A percentile compares a stretch with the other conserved stretches of the same genome.
Conservation (phyloP, 805 yeast species). For the Candida arabinofermentans region DNA sequence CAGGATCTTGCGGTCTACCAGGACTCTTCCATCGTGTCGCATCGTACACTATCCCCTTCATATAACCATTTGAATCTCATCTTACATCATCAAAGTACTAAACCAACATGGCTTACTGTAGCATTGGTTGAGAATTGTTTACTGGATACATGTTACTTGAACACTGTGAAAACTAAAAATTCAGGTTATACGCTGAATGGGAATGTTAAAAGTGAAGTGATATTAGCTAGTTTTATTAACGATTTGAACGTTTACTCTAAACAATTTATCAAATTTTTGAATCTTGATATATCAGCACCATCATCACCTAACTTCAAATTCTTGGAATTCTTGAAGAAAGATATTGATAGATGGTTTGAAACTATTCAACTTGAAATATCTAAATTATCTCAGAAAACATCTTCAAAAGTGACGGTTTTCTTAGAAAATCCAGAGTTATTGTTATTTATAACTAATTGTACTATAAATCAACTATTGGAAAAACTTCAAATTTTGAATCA, state of each 20-base stretch:
- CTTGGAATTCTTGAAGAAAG: conserved; percentile 36
- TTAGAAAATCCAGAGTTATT: conserved; percentile 29
- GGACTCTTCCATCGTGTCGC: conserved; percentile 44
- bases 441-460: conserved; percentile 14
- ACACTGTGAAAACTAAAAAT: conserved; percentile 30
- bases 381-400: conserved; percentile 19
- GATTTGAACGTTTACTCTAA: conserved; percentile 27
- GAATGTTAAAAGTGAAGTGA: conserved; percentile 31
- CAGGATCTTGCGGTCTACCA: conserved; percentile 56
- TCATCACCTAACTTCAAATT: conserved; percentile 33
- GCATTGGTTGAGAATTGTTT: conserved; percentile 50
- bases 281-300: conserved; percentile 32
- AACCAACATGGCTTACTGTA: conserved; percentile 60
- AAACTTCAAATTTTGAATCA: conserved; percentile 17
- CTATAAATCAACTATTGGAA: conserved; percentile 12
- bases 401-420: conserved; percentile 15
- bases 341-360: conserved; percentile 30
- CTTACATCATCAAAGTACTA: conserved; percentile 47
- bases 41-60: conserved; percentile 15
- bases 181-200: background rate
- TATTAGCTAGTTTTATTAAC: conserved; percentile 31
- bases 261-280: conserved; percentile 32
- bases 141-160: conserved; percentile 41
- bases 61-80: conserved; percentile 30
- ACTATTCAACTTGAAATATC: conserved; percentile 5